These are phyloP conservation scores for Penicillium sp. DNA, from an alignment of 2,329 filamentous ascomycete genomes.

Conservation along the genomic window DNA sequence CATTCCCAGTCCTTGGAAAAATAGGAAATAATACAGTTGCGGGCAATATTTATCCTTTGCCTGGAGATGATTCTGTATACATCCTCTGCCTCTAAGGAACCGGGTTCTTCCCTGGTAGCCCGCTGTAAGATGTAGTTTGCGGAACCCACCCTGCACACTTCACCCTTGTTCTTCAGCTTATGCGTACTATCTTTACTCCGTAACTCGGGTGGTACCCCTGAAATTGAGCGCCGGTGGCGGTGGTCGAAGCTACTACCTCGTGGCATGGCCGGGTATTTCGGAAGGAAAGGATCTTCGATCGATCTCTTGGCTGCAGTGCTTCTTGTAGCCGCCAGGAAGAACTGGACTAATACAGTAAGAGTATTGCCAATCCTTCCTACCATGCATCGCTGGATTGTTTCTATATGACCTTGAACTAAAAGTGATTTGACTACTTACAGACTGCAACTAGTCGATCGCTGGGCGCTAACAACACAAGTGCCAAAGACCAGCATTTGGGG, in stretches of 20 bases:
- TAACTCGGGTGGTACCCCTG: not conserved
- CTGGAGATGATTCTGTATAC: not conserved
- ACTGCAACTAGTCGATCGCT: not conserved
- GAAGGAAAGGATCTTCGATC: not conserved
- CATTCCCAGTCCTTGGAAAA: not conserved
- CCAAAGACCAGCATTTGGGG: not conserved
- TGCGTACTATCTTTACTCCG: not conserved
- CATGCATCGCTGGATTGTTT: not conserved
- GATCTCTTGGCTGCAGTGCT: not conserved
- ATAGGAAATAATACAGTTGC: not conserved
- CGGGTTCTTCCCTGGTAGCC: not conserved
- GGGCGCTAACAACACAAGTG: not conserved
- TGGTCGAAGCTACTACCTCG: conserved; percentile 11
- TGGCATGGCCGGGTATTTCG: conserved; percentile 7
- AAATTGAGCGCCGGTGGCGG: not conserved
- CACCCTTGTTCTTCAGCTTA: not conserved
- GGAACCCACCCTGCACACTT: not conserved
- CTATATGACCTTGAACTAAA: not conserved
- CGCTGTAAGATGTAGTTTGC: not conserved
- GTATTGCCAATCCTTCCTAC: not conserved
- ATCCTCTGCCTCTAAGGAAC: not conserved
- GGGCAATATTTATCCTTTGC: not conserved
- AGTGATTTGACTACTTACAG: not conserved
- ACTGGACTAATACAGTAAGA: not conserved
- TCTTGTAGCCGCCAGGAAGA: not conserved